A percentile compares a stretch with the other conserved stretches of the same genome.
Evolutionary conservation across 169 alveolate genomes (phyloP).

Genomic region (Plasmodium yoelii): DNA sequence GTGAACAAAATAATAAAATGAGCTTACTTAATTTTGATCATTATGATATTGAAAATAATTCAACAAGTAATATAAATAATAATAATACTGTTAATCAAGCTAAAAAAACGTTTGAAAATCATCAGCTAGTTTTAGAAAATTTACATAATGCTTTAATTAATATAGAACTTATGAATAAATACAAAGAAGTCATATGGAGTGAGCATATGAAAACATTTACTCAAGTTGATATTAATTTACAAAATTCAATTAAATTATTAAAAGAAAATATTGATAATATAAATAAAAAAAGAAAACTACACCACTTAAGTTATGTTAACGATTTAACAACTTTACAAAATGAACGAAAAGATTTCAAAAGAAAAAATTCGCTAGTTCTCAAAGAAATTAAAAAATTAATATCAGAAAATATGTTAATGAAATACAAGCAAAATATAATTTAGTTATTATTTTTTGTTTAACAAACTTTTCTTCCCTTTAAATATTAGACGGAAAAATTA

Average conservation of each 20-base stretch:
- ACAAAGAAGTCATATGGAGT: constrained; percentile 58
- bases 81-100: constrained; percentile 8
- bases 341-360: constrained; percentile 34
- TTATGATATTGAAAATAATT: constrained; percentile 28
- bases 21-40: constrained; percentile 9
- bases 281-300: constrained; percentile 56
- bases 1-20: constrained; percentile 34
- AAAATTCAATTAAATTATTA: constrained; percentile 29
- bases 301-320: constrained; percentile 35
- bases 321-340: constrained; percentile 48
- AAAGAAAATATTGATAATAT: constrained; percentile 51
- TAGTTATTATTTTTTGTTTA: too few relatives aligned
- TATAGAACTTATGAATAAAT: constrained; percentile 55
- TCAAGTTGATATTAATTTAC: constrained; percentile 41
- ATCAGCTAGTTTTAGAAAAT: constrained; percentile 53
- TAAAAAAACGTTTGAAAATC: constrained; percentile 19
- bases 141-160: constrained; percentile 52
- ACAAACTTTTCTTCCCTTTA: too few relatives aligned
- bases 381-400: constrained; percentile 31
- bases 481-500: too few relatives aligned
- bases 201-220: constrained; percentile 45
- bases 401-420: constrained; percentile 41
- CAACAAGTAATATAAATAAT: background rate
- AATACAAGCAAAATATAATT: constrained; percentile 19
- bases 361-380: constrained; percentile 20